Conservation (phyloP, 257 asterid genomes). For the Solanum neorickii region DNA sequence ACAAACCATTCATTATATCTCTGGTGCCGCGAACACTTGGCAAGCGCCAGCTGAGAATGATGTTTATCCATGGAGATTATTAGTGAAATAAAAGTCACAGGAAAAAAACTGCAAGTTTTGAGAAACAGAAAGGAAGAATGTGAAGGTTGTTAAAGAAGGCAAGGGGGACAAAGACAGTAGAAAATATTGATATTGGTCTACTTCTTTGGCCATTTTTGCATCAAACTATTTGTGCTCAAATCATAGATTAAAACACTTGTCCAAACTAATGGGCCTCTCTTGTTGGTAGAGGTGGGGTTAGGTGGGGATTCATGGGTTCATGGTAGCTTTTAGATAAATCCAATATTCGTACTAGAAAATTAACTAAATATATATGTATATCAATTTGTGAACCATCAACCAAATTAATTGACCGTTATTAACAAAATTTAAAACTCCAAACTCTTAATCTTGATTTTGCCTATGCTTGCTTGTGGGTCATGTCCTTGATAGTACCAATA, state of each 20-base stretch:
- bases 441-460: too few species aligned
- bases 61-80: conserved; percentile 51
- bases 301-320: too few species aligned
- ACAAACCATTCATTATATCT: conserved; percentile 27
- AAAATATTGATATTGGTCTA: conserved; percentile 25
- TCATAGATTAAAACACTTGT: conserved; percentile 38
- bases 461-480: conserved; percentile 51
- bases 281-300: neutral
- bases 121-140: conserved; percentile 26
- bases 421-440: too few species aligned
- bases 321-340: too few species aligned
- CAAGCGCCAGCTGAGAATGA: conserved; percentile 42
- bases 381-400: too few species aligned
- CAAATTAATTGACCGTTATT: too few species aligned
- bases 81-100: conserved; percentile 5
- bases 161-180: conserved; percentile 24
- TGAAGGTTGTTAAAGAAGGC: conserved; percentile 19
- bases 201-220: conserved; percentile 31
- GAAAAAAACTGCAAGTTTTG: conserved; percentile 7
- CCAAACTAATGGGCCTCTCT: conserved; percentile 31
- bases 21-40: conserved; percentile 53
- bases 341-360: too few species aligned
- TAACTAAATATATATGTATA: too few species aligned
- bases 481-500: neutral
- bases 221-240: conserved; percentile 43